Evolutionary conservation across 2,329 filamentous ascomycete genomes (phyloP), one percentile per base, ranked within the genome.

Genomic region (Botrytis squamosa): DNA sequence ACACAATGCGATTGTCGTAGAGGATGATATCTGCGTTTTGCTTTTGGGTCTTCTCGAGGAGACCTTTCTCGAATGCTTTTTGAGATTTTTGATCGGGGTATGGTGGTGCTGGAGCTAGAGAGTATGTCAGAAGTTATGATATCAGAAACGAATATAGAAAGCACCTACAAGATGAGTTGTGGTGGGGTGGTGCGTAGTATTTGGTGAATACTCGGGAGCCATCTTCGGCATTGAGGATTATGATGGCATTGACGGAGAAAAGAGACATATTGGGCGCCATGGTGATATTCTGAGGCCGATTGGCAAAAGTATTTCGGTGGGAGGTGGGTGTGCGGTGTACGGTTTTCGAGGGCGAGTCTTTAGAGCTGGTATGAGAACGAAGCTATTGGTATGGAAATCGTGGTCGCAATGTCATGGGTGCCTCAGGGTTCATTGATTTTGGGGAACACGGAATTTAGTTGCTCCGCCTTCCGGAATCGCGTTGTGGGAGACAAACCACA

Each of bases 21-120:
- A 99, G 90, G 79, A 99, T 97, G 80, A 99, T 96, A 85, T 98
- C 96, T 79, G 92, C 94, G 22, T 90, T 95, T 85, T 97, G 94
- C 87, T 98, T 99, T 78, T 93, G 92, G 25, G 96, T 98, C 88
- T 99, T 98, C 81, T 97, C 92, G 75, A 98, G 85, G 57, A 99
- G 88, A 9, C 95, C 96, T 86, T 98, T 98, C 84, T 99, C 96
- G 81, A 99, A 99, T 2, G 93, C 89, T 84, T 97, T 97, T 85
- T 99, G 96, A 79, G 97, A 91, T 86, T 98, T 98, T 73, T 96
- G 84, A 74, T 93, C 94, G 74, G 93, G 87, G 84, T 98, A 98
- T 36, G 95, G 93, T 82, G 92, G 85, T 70, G 88, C 85, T 78
- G 88, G 86, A 38, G 71, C 71, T 72, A 25, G 5, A 12, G 0